phyloP scores from a whole-genome alignment of 2,329 filamentous ascomycete species.

The Alternaria triticimaculans region DNA sequence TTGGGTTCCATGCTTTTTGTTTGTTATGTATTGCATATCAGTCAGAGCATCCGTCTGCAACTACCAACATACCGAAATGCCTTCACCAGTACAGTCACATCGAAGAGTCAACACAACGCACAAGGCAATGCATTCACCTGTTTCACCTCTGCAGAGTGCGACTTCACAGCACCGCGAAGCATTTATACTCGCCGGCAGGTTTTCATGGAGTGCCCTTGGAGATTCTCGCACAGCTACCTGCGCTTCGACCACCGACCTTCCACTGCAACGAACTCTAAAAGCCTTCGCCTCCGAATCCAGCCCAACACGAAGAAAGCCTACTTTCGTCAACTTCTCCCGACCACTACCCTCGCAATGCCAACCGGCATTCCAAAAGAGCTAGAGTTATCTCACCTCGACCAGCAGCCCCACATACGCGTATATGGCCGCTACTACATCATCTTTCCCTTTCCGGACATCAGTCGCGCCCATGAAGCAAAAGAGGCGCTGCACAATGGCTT shows the following conservation, averaged over 20 bases:
- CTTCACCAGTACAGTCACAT: neutral
- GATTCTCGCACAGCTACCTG: neutral
- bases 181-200: neutral
- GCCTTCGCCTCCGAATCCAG: neutral
- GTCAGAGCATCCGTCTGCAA: neutral
- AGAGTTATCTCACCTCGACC: slow-evolving; percentile 23
- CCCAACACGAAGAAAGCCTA: neutral
- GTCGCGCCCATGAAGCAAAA: slow-evolving; percentile 13
- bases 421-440: slow-evolving; percentile 23
- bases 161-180: neutral
- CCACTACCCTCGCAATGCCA: neutral
- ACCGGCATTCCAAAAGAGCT: slow-evolving; percentile 7
- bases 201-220: neutral
- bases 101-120: neutral
- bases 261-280: neutral
- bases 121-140: neutral
- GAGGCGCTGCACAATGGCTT: slow-evolving; percentile 16
- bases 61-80: neutral
- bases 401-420: slow-evolving; percentile 22
- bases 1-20: neutral
- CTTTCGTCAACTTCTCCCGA: neutral
- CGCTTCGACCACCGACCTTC: neutral
- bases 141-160: neutral
- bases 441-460: slow-evolving; percentile 22
- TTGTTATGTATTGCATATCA: neutral